These are phyloP conservation scores for Ceratocystis colombiana DNA, from an alignment of 2,329 filamentous ascomycete species.

Conservation along the genomic window DNA sequence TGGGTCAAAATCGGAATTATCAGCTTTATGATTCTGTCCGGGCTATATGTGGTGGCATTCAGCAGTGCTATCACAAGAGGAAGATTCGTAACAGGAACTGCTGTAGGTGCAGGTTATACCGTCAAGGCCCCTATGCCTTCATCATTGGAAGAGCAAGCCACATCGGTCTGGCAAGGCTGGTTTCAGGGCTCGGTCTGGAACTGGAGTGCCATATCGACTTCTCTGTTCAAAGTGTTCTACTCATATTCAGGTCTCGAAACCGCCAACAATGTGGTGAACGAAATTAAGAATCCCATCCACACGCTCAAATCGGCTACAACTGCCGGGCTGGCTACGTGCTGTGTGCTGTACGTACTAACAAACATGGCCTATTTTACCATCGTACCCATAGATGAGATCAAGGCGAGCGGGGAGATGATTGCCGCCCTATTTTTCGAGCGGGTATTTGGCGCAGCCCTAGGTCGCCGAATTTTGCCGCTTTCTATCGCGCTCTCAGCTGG, in stretches of 20 bases:
- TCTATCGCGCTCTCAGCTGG: constrained; percentile 57
- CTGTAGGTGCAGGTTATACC: constrained; percentile 6
- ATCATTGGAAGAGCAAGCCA: constrained; percentile 1
- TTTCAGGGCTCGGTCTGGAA: constrained; percentile 60
- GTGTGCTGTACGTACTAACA: constrained; percentile 54
- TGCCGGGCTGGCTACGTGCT: constrained; percentile 50
- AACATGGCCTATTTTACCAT: constrained; percentile 55
- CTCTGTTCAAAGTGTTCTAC: constrained; percentile 59
- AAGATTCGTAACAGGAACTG: neutral
- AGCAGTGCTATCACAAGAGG: neutral
- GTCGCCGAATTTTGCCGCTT: constrained; percentile 49
- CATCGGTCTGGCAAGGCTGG: constrained; percentile 41
- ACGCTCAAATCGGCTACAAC: constrained; percentile 55
- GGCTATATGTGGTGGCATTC: constrained; percentile 48
- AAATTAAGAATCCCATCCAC: constrained; percentile 56
- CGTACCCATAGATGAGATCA: constrained; percentile 57
- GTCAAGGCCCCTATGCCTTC: neutral
- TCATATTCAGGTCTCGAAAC: constrained; percentile 58
- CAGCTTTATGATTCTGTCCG: constrained; percentile 51
- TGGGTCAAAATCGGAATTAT: constrained; percentile 54
- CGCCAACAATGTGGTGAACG: constrained; percentile 60
- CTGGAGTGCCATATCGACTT: constrained; percentile 56
- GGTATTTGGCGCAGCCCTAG: constrained; percentile 50
- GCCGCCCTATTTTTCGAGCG: constrained; percentile 57
- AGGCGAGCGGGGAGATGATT: constrained; percentile 55